Evolutionary conservation across 495 filamentous ascomycete genomes (phyloP), one percentile per base, ranked within the genome.

Genomic region (Aspergillus biplanus): DNA sequence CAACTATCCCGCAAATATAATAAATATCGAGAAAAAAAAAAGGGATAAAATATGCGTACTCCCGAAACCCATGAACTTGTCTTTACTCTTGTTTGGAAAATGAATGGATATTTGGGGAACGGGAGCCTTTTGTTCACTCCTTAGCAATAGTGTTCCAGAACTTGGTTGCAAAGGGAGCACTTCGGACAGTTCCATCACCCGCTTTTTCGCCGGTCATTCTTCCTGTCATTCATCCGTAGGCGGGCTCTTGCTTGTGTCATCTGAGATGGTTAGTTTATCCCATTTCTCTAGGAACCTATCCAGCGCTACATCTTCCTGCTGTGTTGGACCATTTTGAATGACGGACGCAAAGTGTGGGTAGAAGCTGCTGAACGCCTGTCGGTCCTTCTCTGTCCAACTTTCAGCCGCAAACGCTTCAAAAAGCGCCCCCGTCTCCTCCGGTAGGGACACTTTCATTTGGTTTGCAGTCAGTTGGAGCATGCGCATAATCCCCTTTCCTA

Each of bases 401-500:
- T 61, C 53, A 5, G 44, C 64, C 47, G 71, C 72, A 44, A 78
- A 76, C 8, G 74, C 66, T 4, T 49, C 58, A 48, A 76, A 75
- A 0, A 77, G 65, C 7, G 66, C 58, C 3, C 71, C 64, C 31
- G 72, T 71, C 32, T 77, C 74, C 13, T 64, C 21, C 6, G 77
- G 75, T 0, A 78, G 65, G 0, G 48, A 50, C 6, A 75, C 65
- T 13, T 69, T 48, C 61, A 65, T 68, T 33, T 75, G 67, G 16
- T 56, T 71, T 11, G 73, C 70, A 0, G 70, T 72, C 3, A 76
- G 52, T 44, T 78, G 73, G 11, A 78, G 55, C 54, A 76, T 65
- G 4, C 74, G 77, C 37, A 80, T 44, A 44, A 74, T 69, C 0
- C 64, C 75, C 63, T 71, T 77, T 8, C 63, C 71, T 12, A 77